These are phyloP conservation scores for Candida peoriensis DNA, from an alignment of 805 yeast species.

Conservation along the genomic window DNA sequence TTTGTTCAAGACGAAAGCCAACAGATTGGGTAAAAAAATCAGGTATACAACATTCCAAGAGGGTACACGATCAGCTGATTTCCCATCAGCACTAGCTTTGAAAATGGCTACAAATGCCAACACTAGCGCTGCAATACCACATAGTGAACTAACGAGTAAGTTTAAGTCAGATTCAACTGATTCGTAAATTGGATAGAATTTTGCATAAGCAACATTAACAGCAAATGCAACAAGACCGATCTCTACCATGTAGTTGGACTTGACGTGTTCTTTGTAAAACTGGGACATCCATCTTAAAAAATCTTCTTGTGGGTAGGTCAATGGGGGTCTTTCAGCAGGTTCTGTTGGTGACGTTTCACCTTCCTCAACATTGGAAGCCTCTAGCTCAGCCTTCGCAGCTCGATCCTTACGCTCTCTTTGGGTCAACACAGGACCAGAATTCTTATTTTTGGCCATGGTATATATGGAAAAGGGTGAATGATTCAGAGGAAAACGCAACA, in stretches of 20 bases:
- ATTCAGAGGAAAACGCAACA: too few relatives aligned
- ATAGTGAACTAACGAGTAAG: conserved; percentile 18
- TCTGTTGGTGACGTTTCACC: conserved; percentile 1
- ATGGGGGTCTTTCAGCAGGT: conserved; percentile 4
- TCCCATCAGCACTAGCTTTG: conserved; percentile 10
- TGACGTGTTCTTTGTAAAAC: conserved; percentile 16
- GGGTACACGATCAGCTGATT: conserved; percentile 16
- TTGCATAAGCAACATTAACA: conserved; percentile 18
- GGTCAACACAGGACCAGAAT: conserved; percentile 14
- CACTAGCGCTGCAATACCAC: conserved; percentile 21
- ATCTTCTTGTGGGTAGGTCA: conserved; percentile 19
- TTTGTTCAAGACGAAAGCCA: conserved; percentile 24
- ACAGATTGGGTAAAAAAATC: conserved; percentile 28
- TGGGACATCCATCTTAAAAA: conserved; percentile 13
- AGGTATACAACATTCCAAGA: conserved; percentile 31
- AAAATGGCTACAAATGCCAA: conserved; percentile 18
- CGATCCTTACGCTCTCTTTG: conserved; percentile 19
- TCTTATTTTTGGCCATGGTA: conserved; percentile 7
- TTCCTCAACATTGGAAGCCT: conserved; percentile 3
- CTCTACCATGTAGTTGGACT: conserved; percentile 23
- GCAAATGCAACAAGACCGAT: conserved; percentile 21
- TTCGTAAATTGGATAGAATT: conserved; percentile 7
- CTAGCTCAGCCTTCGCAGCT: conserved; percentile 2
- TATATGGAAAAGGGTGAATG: too few relatives aligned
- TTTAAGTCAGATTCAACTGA: conserved; percentile 11